These are phyloP conservation scores for Aureobasidium sp. DNA, from an alignment of 2,329 filamentous ascomycete genomes.

Conservation along the genomic window DNA sequence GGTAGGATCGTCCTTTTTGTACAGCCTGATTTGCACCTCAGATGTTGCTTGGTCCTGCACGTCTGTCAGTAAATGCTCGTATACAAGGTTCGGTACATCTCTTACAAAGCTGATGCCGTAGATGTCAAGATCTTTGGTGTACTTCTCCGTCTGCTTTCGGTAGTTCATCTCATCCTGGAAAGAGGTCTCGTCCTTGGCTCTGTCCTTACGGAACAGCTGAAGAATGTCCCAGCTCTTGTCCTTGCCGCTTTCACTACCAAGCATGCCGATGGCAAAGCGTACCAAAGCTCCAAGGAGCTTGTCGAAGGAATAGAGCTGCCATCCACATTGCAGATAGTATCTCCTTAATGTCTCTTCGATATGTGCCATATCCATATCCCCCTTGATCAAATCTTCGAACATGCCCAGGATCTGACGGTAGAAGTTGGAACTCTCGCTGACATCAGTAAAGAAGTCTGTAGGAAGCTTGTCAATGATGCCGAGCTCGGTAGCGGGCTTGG, in stretches of 20 bases:
- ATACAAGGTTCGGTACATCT: constrained; percentile 22
- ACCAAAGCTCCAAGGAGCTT: constrained; percentile 77
- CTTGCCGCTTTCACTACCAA: constrained; percentile 73
- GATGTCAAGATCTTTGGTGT: constrained; percentile 85
- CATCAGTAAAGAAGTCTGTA: constrained; percentile 65
- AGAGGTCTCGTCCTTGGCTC: constrained; percentile 76
- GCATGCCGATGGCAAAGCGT: constrained; percentile 74
- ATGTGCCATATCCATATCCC: constrained; percentile 68
- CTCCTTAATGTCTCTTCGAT: constrained; percentile 88
- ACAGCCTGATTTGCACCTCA: constrained; percentile 69
- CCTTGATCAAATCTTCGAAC: constrained; percentile 75
- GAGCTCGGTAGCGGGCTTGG: constrained; percentile 76
- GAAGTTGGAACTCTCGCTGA: constrained; percentile 60
- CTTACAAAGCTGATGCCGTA: constrained; percentile 88
- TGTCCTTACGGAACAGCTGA: constrained; percentile 74
- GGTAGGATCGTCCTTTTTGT: constrained; percentile 75
- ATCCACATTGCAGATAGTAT: constrained; percentile 85
- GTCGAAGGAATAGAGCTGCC: constrained; percentile 88
- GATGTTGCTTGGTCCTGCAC: constrained; percentile 57
- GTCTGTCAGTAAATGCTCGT: constrained; percentile 24
- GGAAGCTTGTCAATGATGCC: constrained; percentile 74
- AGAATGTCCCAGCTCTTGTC: constrained; percentile 92
- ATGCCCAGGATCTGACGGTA: constrained; percentile 81
- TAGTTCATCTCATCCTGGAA: constrained; percentile 85
- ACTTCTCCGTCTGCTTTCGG: constrained; percentile 85